A percentile compares a stretch with the other conserved stretches of the same genome.
phyloP scores from a whole-genome alignment of 169 alveolate genomes.

The Plasmodium blacklocki region DNA sequence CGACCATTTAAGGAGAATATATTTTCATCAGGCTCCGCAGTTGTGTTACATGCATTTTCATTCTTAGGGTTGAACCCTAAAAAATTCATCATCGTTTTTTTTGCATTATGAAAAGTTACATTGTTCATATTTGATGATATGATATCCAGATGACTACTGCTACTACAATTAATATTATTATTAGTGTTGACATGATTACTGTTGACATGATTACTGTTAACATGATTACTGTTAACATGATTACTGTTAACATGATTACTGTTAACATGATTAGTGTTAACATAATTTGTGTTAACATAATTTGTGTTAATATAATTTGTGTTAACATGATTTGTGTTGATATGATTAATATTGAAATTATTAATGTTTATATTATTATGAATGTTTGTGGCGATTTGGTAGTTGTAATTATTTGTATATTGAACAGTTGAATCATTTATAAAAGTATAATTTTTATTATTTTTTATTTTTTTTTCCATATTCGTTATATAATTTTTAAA shows the following conservation, averaged over 20 bases:
- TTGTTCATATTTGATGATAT: neutral
- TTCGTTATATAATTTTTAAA: slow-evolving; percentile 22
- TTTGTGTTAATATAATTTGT: no score
- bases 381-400: neutral
- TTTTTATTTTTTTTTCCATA: slow-evolving; percentile 8
- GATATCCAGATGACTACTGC: neutral
- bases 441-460: neutral
- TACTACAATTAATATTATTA: neutral
- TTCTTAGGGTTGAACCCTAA: slow-evolving; percentile 40
- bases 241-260: no score
- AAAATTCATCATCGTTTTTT: slow-evolving; percentile 65
- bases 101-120: slow-evolving; percentile 21
- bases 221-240: no score
- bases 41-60: neutral
- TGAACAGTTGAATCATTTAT: neutral
- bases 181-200: neutral
- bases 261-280: no score
- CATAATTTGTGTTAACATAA: no score
- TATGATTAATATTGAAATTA: no score
- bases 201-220: no score
- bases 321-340: no score
- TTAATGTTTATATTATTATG: neutral
- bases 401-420: neutral
- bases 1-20: slow-evolving; percentile 35
- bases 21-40: slow-evolving; percentile 18